Evolutionary conservation across 2,329 filamentous ascomycete species (phyloP).

Genomic region (Fusarium albosuccineum): DNA sequence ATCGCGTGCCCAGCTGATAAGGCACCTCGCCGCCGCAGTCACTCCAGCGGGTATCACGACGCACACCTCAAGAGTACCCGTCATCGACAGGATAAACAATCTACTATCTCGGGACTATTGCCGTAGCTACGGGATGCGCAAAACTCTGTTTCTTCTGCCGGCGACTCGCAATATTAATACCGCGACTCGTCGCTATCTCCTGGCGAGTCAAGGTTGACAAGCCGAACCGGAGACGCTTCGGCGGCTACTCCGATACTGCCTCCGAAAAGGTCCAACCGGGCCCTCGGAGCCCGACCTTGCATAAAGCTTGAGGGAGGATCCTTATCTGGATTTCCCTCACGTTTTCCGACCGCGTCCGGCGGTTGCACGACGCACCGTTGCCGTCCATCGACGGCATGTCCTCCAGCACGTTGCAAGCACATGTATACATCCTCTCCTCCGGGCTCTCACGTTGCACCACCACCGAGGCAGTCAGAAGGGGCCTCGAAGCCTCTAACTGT

Average conservation of each 20-base stretch:
- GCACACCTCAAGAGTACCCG: constrained; percentile 5
- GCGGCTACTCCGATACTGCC: constrained; percentile 32
- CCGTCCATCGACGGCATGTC: constrained; percentile 11
- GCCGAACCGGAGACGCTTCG: constrained; percentile 35
- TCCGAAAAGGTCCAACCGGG: constrained; percentile 22
- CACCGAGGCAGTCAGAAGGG: constrained; percentile 30
- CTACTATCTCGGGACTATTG: constrained; percentile 2
- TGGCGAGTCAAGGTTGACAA: constrained; percentile 21
- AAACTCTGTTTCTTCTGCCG: background rate
- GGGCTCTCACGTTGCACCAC: constrained; percentile 19
- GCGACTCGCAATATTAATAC: constrained; percentile 7
- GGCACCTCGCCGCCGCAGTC: constrained; percentile 15
- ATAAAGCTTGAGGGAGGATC: background rate
- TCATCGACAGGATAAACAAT: constrained; percentile 24
- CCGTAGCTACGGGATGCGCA: background rate
- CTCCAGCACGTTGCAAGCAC: constrained; percentile 22
- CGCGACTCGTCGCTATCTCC: constrained; percentile 22
- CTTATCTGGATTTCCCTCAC: constrained; percentile 30
- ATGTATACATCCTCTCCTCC: constrained; percentile 14
- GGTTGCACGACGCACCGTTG: constrained; percentile 25
- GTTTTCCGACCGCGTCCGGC: constrained; percentile 28
- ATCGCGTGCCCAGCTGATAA: constrained; percentile 39
- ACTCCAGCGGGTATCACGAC: background rate
- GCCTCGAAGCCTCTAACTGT: constrained; percentile 28
- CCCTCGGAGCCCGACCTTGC: constrained; percentile 27